These are phyloP conservation scores for Colletotrichum sp. DNA, from an alignment of 2,329 filamentous ascomycete species.

Conservation along the genomic window DNA sequence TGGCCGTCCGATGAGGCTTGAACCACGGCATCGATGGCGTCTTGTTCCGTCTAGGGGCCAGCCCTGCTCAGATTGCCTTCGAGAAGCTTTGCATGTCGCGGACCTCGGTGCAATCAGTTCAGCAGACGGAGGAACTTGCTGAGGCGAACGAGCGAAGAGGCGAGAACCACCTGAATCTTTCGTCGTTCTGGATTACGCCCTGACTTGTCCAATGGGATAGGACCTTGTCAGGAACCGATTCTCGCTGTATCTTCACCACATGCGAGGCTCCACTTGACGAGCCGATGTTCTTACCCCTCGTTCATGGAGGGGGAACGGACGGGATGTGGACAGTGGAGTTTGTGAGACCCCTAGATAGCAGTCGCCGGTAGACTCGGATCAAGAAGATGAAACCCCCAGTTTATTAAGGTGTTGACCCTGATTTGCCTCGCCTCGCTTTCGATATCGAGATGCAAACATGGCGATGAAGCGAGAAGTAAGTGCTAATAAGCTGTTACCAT, in stretches of 20 bases:
- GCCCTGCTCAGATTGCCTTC: neutral
- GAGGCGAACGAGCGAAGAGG: neutral
- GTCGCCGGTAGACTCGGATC: neutral
- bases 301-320: neutral
- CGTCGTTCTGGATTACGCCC: neutral
- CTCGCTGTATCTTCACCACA: neutral
- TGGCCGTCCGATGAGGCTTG: neutral
- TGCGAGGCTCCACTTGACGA: neutral
- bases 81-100: neutral
- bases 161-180: neutral
- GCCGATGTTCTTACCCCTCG: neutral
- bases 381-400: neutral
- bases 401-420: neutral
- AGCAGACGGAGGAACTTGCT: neutral
- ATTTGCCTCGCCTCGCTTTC: neutral
- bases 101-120: neutral
- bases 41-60: neutral
- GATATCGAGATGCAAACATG: neutral
- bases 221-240: neutral
- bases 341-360: neutral
- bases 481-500: constrained; percentile 17
- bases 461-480: neutral
- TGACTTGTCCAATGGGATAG: neutral
- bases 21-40: neutral
- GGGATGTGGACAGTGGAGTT: neutral